phyloP scores from a whole-genome alignment of 306 rosid genomes.

The Erythrophleum fordii region DNA sequence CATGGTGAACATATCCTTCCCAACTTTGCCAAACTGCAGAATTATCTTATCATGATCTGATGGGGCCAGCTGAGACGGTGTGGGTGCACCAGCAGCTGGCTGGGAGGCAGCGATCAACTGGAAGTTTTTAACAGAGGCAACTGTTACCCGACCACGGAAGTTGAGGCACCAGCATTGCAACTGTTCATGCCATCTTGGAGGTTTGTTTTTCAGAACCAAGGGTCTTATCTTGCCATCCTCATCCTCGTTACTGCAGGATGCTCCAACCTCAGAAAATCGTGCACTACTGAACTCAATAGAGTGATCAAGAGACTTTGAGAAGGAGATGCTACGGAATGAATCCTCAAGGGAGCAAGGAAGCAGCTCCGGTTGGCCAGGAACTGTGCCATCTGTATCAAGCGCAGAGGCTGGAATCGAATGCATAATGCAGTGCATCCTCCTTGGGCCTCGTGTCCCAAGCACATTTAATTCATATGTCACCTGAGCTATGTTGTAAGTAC shows the following conservation, averaged over 20 bases:
- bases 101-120: conserved; percentile 79
- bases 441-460: conserved; percentile 91
- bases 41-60: conserved; percentile 76
- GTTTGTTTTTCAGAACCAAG: conserved; percentile 81
- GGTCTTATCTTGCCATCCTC: conserved; percentile 64
- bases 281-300: conserved; percentile 81
- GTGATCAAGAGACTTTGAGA: conserved; percentile 70
- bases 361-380: conserved; percentile 83
- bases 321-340: conserved; percentile 76
- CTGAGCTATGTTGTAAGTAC: conserved; percentile 92
- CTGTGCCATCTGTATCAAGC: conserved; percentile 71
- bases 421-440: conserved; percentile 93
- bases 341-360: conserved; percentile 69
- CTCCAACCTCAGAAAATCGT: conserved; percentile 72
- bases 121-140: conserved; percentile 87
- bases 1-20: conserved; percentile 91
- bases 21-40: conserved; percentile 87
- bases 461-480: conserved; percentile 88
- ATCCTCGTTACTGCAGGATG: conserved; percentile 51
- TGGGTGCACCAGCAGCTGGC: conserved; percentile 65
- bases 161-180: conserved; percentile 93
- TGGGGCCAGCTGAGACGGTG: conserved; percentile 76
- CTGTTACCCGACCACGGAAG: conserved; percentile 83
- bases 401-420: conserved; percentile 84
- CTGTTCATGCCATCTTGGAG: conserved; percentile 92